Conservation (phyloP, 257 asterid species). For the Thymus mandschuricus region DNA sequence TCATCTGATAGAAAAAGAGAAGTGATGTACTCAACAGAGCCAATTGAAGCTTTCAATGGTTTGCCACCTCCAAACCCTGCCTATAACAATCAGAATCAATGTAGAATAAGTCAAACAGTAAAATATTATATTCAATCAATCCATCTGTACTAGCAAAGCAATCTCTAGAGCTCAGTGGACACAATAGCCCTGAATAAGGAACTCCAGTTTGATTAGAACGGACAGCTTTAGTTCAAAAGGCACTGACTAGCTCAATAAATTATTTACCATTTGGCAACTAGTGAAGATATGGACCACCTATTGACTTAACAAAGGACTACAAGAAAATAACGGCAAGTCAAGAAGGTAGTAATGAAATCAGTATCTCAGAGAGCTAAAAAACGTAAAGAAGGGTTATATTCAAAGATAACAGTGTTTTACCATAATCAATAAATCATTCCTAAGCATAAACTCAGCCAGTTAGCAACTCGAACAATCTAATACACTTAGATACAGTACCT, state of each 20-base stretch:
- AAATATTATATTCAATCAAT: not conserved
- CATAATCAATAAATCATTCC: not conserved
- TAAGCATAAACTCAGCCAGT: constrained; percentile 3
- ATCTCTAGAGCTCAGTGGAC: not conserved
- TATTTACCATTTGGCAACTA: constrained; percentile 8
- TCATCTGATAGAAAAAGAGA: constrained; percentile 75
- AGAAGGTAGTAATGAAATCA: not conserved
- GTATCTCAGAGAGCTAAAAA: not conserved
- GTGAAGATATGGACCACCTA: not conserved
- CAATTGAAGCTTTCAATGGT: constrained; percentile 84
- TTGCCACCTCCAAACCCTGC: constrained; percentile 84
- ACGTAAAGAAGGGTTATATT: constrained; percentile 1
- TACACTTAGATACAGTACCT: constrained; percentile 55
- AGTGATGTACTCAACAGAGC: constrained; percentile 90
- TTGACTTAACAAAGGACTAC: constrained; percentile 13
- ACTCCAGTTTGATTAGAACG: not conserved
- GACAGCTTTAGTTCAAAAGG: constrained; percentile 20
- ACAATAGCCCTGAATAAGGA: constrained; percentile 8
- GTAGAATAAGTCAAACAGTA: constrained; percentile 33
- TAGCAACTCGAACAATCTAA: constrained; percentile 4
- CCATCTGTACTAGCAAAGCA: not conserved
- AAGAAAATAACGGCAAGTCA: constrained; percentile 15
- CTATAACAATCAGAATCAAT: constrained; percentile 48
- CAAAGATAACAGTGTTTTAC: constrained; percentile 1
- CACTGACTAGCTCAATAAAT: constrained; percentile 12